A percentile compares a stretch with the other conserved stretches of the same genome.
Conservation (phyloP, 139 green algal species). For the Ostreobium quekettii region DNA sequence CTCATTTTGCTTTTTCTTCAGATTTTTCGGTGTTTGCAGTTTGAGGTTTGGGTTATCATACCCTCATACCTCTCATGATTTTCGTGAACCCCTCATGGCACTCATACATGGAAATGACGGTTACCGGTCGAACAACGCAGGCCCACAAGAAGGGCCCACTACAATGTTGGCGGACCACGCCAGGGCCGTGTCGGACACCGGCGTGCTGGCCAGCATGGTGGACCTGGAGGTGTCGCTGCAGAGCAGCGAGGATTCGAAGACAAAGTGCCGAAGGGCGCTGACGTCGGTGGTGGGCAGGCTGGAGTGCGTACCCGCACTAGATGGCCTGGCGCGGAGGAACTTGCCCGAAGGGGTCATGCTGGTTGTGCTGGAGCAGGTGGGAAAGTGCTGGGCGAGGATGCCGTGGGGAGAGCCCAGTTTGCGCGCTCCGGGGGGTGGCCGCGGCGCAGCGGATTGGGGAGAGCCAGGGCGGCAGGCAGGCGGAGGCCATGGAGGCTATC, state of each 20-base stretch:
- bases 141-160: no score
- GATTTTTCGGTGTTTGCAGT: no score
- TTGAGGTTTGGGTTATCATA: no score
- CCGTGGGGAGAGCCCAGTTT: slow-evolving; percentile 56
- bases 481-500: slow-evolving; percentile 74
- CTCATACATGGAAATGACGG: no score
- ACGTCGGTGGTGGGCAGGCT: slow-evolving; percentile 72
- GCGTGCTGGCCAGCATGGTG: slow-evolving; percentile 51
- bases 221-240: slow-evolving; percentile 34
- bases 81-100: no score
- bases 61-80: no score
- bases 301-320: slow-evolving; percentile 64
- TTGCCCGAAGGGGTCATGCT: slow-evolving; percentile 68
- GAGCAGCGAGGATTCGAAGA: slow-evolving; percentile 66
- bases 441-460: slow-evolving; percentile 68
- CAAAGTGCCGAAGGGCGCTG: slow-evolving; percentile 71
- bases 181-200: slow-evolving; percentile 72
- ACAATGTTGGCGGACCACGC: slow-evolving; percentile 84
- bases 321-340: slow-evolving; percentile 58
- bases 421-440: slow-evolving; percentile 76
- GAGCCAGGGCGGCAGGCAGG: slow-evolving; percentile 50
- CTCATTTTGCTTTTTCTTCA: no score
- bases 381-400: slow-evolving; percentile 76
- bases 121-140: no score
- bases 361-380: slow-evolving; percentile 68